Evolutionary conservation across 331 rosid genomes (phyloP), one percentile per base, ranked within the genome.

Genomic region (Saraca asoca): DNA sequence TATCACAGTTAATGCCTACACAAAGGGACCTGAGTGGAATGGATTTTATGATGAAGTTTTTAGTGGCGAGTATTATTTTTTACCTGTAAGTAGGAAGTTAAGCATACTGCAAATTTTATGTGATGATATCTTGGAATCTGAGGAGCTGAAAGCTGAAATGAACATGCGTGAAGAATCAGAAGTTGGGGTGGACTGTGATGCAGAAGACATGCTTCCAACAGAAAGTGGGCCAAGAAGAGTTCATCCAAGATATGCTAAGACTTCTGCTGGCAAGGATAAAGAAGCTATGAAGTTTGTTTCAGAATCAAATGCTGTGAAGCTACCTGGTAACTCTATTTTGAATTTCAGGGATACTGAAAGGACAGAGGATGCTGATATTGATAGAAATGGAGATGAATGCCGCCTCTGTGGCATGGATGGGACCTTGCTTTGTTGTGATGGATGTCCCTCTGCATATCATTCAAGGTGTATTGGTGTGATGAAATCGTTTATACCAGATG

Each of bases 351-450:
- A 80, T 54, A 69, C 60, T 9, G 78, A 74, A 60, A 82, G 77
- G 66, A 51, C 75, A 0, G 54, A 51, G 66, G 88, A 76, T 75
- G 82, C 79, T 43, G 98, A 82, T 74, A 75, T 54, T 20, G 95
- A 88, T 75, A 58, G 77, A 80, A 94, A 94, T 70, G 82, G 95
- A 15, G 98, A 90, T 75, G 97, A 94, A 62, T 94, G 98, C 20
- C 82, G 89, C 68, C 98, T 94, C 62, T 94, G 98, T 80, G 96
- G 95, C 59, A 88, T 94, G 98, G 98, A 94, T 62, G 98, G 98
- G 78, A 88, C 74, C 48, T 79, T 94, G 76, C 89, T 94, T 75
- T 94, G 98, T 67, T 94, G 98, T 77, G 98, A 94, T 75, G 98
- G 98, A 71, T 94, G 98, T 78, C 98, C 98, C 37, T 90, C 96